Evolutionary conservation across 148 eudicot species (phyloP), one percentile per base, ranked within the genome.

Genomic region (Camellia japonica): DNA sequence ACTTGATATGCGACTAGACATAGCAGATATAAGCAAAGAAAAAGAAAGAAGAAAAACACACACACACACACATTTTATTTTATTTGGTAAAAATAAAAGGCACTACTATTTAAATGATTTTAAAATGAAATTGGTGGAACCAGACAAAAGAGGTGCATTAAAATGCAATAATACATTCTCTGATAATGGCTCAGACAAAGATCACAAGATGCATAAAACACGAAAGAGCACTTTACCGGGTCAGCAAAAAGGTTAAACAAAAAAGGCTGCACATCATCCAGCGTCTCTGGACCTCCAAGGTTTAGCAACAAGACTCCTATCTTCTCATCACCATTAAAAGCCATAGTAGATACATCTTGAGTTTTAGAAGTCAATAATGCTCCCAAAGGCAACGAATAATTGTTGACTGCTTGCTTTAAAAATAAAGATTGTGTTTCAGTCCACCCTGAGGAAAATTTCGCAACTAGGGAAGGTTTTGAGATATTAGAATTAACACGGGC

Each of bases 241-340:
- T 96, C 99, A 16, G 99, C 95, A 80, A 96, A 96, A 77, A 96
- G 97, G 84, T 96, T 96, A 80, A 92, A 96, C 85, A 96, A 85
- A 83, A 96, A 96, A 54, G 99, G 99, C 82, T 96, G 99, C 83
- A 96, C 98, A 79, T 96, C 99, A 54, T 96, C 95, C 82, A 96
- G 89, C 77, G 97, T 95, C 83, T 95, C 99, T 55, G 99, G 99
- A 68, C 99, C 99, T 81, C 99, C 99, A 84, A 95, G 99, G 86
- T 95, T 95, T 16, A 95, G 94, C 87, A 95, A 84, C 80, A 95
- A 80, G 1, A 95, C 99, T 68, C 99, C 99, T 43, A 92, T 85
- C 79, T 87, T 93, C 78, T 90, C 97, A 77, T 92, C 94, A 63
- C 86, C 90, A 71, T 82, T 79, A 56, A 84, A 43, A 8, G 88